phyloP scores from a whole-genome alignment of 768 basidiomycete genomes.

The Collybia sordida region DNA sequence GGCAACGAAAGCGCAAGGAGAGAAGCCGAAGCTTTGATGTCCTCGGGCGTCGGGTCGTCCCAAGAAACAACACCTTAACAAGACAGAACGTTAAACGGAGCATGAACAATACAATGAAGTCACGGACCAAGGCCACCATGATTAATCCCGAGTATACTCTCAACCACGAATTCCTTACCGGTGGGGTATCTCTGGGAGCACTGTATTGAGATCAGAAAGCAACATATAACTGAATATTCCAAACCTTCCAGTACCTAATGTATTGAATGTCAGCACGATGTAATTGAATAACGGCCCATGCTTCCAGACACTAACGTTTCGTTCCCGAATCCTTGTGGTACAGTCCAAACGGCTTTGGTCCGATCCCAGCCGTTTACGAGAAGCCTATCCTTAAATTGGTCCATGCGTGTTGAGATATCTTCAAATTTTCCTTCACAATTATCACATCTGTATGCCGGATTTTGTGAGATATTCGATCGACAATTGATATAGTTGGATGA shows the following conservation, averaged over 20 bases:
- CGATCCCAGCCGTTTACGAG: conserved; percentile 68
- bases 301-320: conserved; percentile 44
- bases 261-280: not conserved
- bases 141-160: conserved; percentile 66
- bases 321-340: conserved; percentile 77
- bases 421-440: conserved; percentile 70
- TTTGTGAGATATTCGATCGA: not conserved
- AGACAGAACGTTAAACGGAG: not conserved
- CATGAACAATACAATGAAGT: not conserved
- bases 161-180: conserved; percentile 66
- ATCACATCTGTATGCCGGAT: conserved; percentile 35
- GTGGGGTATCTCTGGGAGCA: conserved; percentile 49
- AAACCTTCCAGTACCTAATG: conserved; percentile 50
- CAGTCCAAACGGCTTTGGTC: conserved; percentile 73
- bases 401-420: conserved; percentile 68
- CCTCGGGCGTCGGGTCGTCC: conserved; percentile 51
- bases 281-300: no score
- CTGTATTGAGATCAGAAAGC: not conserved
- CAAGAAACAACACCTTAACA: conserved; percentile 50
- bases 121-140: conserved; percentile 60
- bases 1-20: conserved; percentile 44
- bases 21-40: conserved; percentile 55
- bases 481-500: not conserved
- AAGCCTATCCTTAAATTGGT: conserved; percentile 59
- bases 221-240: not conserved